phyloP scores from a whole-genome alignment of 2,329 filamentous ascomycete genomes.

The Metarhizium rileyi region DNA sequence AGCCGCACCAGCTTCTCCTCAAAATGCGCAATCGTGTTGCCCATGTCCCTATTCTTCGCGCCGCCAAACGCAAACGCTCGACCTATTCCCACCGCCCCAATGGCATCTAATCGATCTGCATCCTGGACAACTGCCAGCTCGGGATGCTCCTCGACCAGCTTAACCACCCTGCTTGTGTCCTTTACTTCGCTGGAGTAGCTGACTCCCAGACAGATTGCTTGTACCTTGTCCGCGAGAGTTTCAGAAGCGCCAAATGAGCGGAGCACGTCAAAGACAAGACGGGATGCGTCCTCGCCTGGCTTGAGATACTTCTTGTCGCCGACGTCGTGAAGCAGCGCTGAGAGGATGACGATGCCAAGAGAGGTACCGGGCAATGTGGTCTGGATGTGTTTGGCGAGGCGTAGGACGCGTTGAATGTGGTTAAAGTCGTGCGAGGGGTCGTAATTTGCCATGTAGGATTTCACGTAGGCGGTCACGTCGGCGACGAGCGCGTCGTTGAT shows the following conservation, averaged over 20 bases:
- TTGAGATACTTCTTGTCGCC: slow-evolving; percentile 74
- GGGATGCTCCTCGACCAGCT: slow-evolving; percentile 54
- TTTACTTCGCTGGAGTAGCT: slow-evolving; percentile 67
- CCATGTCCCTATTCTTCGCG: slow-evolving; percentile 49
- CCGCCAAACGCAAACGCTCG: slow-evolving; percentile 57
- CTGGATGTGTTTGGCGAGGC: slow-evolving; percentile 60
- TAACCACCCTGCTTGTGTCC: slow-evolving; percentile 49
- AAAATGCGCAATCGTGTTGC: slow-evolving; percentile 63
- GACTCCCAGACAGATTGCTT: slow-evolving; percentile 65
- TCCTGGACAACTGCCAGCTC: slow-evolving; percentile 71
- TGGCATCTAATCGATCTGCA: slow-evolving; percentile 83
- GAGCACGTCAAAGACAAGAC: slow-evolving; percentile 46
- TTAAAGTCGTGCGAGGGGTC: slow-evolving; percentile 84
- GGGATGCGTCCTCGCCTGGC: slow-evolving; percentile 45
- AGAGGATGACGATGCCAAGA: slow-evolving; percentile 50
- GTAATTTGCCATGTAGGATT: slow-evolving; percentile 64
- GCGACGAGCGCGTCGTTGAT: slow-evolving; percentile 38
- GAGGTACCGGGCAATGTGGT: slow-evolving; percentile 30
- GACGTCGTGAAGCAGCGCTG: slow-evolving; percentile 77
- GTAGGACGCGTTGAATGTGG: slow-evolving; percentile 71
- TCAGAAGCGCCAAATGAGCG: slow-evolving; percentile 43
- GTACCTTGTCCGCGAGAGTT: slow-evolving; percentile 54
- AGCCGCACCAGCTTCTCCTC: slow-evolving; percentile 63
- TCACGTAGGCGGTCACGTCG: slow-evolving; percentile 52
- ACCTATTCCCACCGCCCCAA: slow-evolving; percentile 78